phyloP scores from a whole-genome alignment of 768 basidiomycete genomes.

The Gautieria morchelliformis region DNA sequence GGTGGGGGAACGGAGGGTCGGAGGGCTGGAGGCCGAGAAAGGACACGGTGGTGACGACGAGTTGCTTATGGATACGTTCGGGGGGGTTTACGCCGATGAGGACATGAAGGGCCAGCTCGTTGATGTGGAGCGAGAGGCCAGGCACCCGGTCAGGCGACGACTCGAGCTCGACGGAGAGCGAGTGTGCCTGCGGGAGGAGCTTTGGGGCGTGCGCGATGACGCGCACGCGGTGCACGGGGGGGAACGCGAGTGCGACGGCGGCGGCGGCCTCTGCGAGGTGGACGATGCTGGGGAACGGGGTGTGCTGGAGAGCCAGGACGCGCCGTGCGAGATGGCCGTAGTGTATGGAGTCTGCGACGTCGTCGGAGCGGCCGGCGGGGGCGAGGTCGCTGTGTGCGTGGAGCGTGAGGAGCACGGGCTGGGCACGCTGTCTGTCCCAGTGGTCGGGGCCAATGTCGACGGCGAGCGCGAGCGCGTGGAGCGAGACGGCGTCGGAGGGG shows the following conservation, averaged over 20 bases:
- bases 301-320: constrained; percentile 22
- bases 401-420: constrained; percentile 44
- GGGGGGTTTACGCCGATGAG: constrained; percentile 67
- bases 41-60: constrained; percentile 44
- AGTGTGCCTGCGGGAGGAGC: constrained; percentile 40
- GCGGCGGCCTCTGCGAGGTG: constrained; percentile 29
- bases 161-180: constrained; percentile 32
- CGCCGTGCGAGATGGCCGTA: constrained; percentile 54
- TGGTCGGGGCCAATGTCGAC: constrained; percentile 39
- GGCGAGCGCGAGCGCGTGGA: constrained; percentile 32
- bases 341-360: constrained; percentile 49
- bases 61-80: constrained; percentile 56
- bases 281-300: constrained; percentile 19
- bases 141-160: neutral
- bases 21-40: constrained; percentile 25
- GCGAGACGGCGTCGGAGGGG: constrained; percentile 33
- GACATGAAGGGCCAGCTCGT: constrained; percentile 38
- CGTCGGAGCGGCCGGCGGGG: constrained; percentile 36
- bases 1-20: constrained; percentile 13
- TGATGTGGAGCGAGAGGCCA: constrained; percentile 25
- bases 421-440: constrained; percentile 37
- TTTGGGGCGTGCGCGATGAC: constrained; percentile 38
- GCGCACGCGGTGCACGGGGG: constrained; percentile 27
- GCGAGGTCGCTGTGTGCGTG: constrained; percentile 34
- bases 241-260: constrained; percentile 27